These are phyloP conservation scores for Parachlorella kessleri DNA, from an alignment of 139 green algal species.

Conservation along the genomic window DNA sequence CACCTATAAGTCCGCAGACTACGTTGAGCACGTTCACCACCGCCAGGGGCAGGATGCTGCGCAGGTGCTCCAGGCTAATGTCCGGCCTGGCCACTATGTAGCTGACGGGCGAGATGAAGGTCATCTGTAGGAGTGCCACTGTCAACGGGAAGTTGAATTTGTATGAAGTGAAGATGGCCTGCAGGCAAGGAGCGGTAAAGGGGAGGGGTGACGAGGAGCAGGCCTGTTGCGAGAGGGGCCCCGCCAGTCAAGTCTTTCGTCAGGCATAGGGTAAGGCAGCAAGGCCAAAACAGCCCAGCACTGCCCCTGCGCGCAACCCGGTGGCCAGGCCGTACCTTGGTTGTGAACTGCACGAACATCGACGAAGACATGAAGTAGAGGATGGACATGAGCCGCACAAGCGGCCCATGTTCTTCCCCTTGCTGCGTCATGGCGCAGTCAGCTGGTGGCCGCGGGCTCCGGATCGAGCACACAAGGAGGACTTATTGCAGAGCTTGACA, in stretches of 20 bases:
- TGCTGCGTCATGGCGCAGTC: not conserved
- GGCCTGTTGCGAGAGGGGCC: not conserved
- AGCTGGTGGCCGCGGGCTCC: no score
- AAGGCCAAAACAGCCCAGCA: no score
- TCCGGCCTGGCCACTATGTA: conserved; percentile 53
- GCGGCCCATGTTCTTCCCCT: conserved; percentile 9
- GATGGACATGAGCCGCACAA: conserved; percentile 34
- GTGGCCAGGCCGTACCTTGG: conserved; percentile 48
- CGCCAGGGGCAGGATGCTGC: conserved; percentile 49
- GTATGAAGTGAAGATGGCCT: conserved; percentile 73
- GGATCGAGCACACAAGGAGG: no score
- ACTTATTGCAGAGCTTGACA: no score
- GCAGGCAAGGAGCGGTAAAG: not conserved
- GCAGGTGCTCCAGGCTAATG: conserved; percentile 39
- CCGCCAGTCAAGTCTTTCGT: no score
- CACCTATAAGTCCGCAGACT: conserved; percentile 63
- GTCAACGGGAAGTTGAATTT: conserved; percentile 66
- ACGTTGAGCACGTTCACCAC: conserved; percentile 74
- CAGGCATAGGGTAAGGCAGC: no score
- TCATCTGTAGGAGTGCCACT: conserved; percentile 68
- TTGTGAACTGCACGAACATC: conserved; percentile 71
- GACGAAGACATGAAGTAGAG: conserved; percentile 61
- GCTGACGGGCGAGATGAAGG: conserved; percentile 59
- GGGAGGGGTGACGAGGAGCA: not conserved
- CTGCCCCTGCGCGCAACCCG: no score